phyloP scores from a whole-genome alignment of 352 stramenopile species.

The Pythium vanterpoolii region DNA sequence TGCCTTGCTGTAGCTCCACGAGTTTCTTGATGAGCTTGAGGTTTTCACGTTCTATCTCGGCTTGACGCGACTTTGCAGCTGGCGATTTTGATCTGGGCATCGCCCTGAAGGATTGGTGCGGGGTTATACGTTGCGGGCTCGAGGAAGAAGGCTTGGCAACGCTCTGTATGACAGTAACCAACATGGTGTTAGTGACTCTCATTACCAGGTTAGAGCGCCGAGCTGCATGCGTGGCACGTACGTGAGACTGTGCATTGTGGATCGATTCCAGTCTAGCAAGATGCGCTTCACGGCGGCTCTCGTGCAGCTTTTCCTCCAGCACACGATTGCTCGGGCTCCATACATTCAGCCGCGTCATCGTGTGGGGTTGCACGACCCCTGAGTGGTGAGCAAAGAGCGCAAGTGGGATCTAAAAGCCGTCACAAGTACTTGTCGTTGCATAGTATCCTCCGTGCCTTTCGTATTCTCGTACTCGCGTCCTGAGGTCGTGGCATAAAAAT shows the following conservation, averaged over 20 bases:
- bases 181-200: background rate
- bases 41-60: slow-evolving; percentile 55
- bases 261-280: slow-evolving; percentile 49
- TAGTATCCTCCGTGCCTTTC: background rate
- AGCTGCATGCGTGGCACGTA: background rate
- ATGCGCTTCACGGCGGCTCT: slow-evolving; percentile 34
- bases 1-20: slow-evolving; percentile 35
- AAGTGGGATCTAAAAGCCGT: background rate
- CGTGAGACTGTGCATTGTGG: slow-evolving; percentile 15
- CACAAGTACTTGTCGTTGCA: no score
- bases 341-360: slow-evolving; percentile 18
- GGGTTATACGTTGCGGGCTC: background rate
- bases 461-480: slow-evolving; percentile 12
- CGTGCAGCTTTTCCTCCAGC: slow-evolving; percentile 42
- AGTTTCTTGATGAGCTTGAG: slow-evolving; percentile 58
- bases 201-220: background rate
- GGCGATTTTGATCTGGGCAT: slow-evolving; percentile 39
- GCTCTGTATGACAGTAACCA: background rate
- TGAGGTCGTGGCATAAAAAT: slow-evolving; percentile 15
- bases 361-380: background rate
- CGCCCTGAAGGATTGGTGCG: slow-evolving; percentile 10
- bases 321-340: slow-evolving; percentile 46
- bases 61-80: slow-evolving; percentile 43
- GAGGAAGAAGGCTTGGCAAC: background rate
- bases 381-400: background rate